Conservation (phyloP, 2,329 filamentous ascomycete genomes). For the Pyricularia sp. region DNA sequence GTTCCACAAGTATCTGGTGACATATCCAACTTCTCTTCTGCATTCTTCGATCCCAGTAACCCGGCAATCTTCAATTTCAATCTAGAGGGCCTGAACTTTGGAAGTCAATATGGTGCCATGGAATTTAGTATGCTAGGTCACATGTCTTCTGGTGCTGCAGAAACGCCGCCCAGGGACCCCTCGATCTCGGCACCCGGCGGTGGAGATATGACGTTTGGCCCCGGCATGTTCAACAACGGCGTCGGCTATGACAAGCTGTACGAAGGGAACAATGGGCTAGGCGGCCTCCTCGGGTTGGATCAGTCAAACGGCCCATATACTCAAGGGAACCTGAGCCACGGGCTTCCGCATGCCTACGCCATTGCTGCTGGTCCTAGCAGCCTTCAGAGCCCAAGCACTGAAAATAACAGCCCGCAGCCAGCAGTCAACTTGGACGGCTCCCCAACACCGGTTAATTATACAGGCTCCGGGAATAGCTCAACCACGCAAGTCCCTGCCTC, state of each 20-base stretch:
- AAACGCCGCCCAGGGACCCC: constrained; percentile 61
- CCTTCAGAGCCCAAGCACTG: constrained; percentile 54
- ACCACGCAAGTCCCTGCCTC: background rate
- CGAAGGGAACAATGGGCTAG: constrained; percentile 32
- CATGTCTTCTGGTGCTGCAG: constrained; percentile 86
- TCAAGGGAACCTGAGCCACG: constrained; percentile 51
- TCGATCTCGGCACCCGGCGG: constrained; percentile 30
- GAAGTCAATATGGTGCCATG: constrained; percentile 89
- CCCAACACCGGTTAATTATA: constrained; percentile 29
- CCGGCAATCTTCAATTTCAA: constrained; percentile 94
- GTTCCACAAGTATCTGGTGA: constrained; percentile 40
- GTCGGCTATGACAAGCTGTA: constrained; percentile 40
- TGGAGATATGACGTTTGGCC: constrained; percentile 28
- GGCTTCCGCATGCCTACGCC: constrained; percentile 55
- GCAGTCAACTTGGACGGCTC: constrained; percentile 46
- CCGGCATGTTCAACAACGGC: constrained; percentile 42
- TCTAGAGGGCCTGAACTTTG: constrained; percentile 86
- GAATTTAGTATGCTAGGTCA: constrained; percentile 96
- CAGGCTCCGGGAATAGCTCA: background rate
- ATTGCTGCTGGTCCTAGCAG: constrained; percentile 54
- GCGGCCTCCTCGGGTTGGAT: constrained; percentile 45
- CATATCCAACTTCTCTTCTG: constrained; percentile 39
- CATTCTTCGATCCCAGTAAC: constrained; percentile 83
- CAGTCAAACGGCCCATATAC: constrained; percentile 37
- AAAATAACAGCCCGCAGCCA: constrained; percentile 51